Percentiles rank a stretch among this genome's conserved stretches.
Evolutionary conservation across 129 eudicot genomes (phyloP).

Genomic region (Arctium minus): DNA sequence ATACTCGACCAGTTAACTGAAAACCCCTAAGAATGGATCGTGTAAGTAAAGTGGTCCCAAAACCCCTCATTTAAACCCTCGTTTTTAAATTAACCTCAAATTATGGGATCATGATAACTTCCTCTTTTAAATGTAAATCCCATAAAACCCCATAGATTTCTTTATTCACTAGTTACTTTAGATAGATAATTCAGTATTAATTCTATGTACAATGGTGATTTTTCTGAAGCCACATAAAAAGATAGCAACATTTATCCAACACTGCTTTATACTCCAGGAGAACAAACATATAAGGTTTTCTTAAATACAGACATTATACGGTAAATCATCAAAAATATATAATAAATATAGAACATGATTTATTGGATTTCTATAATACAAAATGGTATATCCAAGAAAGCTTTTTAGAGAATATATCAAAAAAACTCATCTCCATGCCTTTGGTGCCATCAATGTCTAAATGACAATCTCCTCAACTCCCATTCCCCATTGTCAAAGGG

Average conservation of each 20-base stretch:
- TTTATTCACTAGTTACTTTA: not conserved
- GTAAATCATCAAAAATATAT: not conserved
- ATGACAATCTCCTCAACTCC: slow-evolving; percentile 28
- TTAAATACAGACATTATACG: not conserved
- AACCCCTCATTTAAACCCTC: not conserved
- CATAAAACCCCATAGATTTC: not conserved
- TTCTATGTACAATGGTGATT: not conserved
- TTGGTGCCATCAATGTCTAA: slow-evolving; percentile 19
- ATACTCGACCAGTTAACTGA: not conserved
- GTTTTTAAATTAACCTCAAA: not conserved
- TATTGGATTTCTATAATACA: not conserved
- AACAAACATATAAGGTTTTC: not conserved
- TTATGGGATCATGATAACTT: not conserved
- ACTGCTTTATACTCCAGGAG: not conserved
- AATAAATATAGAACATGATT: not conserved
- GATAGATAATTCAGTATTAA: not conserved
- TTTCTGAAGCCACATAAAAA: not conserved
- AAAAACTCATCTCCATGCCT: slow-evolving; percentile 28
- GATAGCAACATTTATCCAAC: not conserved
- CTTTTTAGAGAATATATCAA: slow-evolving; percentile 17
- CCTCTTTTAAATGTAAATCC: not conserved
- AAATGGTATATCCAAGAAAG: slow-evolving; percentile 2
- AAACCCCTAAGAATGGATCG: not conserved
- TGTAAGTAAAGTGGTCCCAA: not conserved
- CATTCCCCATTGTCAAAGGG: slow-evolving; percentile 26